Percentiles rank a stretch among this genome's conserved stretches.
Evolutionary conservation across 495 filamentous ascomycete genomes (phyloP).

Genomic region (Platismatia glauca): DNA sequence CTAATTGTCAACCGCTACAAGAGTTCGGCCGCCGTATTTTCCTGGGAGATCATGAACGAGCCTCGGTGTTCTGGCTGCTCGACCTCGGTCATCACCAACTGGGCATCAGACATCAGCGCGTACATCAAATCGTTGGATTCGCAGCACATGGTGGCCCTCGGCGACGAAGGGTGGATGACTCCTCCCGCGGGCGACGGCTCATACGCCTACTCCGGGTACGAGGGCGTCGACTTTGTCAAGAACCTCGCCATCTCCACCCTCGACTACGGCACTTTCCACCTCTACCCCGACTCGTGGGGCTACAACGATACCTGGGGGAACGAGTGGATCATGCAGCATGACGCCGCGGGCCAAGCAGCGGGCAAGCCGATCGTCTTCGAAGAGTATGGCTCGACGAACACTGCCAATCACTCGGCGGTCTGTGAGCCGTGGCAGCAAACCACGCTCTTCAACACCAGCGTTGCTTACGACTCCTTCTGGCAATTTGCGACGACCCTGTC

Average conservation of each 20-base stretch:
- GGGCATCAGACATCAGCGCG: conserved; percentile 48
- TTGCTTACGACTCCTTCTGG: conserved; percentile 57
- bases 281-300: conserved; percentile 51
- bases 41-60: conserved; percentile 68
- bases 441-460: conserved; percentile 38
- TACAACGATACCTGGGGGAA: conserved; percentile 38
- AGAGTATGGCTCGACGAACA: conserved; percentile 43
- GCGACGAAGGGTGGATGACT: conserved; percentile 47
- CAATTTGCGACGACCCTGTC: conserved; percentile 42
- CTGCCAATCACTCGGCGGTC: conserved; percentile 22
- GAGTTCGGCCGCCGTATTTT: conserved; percentile 50
- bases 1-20: conserved; percentile 53
- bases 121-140: conserved; percentile 58
- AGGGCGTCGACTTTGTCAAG: conserved; percentile 56
- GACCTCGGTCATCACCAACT: conserved; percentile 49
- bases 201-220: conserved; percentile 49
- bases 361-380: conserved; percentile 62
- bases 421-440: conserved; percentile 52
- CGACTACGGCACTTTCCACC: conserved; percentile 60
- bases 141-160: conserved; percentile 58
- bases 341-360: conserved; percentile 41
- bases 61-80: conserved; percentile 56
- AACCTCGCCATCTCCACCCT: conserved; percentile 49
- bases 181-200: conserved; percentile 37
- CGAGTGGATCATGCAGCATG: conserved; percentile 55